phyloP scores from a whole-genome alignment of 768 basidiomycete genomes.

The Lentinula aciculospora region DNA sequence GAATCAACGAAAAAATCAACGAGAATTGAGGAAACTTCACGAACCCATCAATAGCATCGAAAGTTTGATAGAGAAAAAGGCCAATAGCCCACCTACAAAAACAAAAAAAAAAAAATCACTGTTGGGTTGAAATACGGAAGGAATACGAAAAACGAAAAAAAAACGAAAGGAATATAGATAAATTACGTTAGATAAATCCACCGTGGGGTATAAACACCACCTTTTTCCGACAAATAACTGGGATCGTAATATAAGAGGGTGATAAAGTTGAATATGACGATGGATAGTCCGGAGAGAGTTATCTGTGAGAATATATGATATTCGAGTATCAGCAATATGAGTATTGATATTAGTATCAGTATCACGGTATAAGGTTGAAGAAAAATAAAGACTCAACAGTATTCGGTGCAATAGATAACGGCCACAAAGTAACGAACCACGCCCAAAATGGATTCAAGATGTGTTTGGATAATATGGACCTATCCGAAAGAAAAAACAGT shows the following conservation, averaged over 20 bases:
- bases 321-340: no score
- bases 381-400: constrained; percentile 51
- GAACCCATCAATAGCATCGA: constrained; percentile 88
- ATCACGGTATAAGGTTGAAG: neutral
- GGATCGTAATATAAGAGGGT: constrained; percentile 86
- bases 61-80: constrained; percentile 85
- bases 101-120: no score
- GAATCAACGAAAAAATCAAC: no score
- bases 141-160: no score
- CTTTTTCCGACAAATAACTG: constrained; percentile 61
- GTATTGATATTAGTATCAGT: no score
- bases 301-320: constrained; percentile 61
- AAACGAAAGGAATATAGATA: no score
- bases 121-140: no score
- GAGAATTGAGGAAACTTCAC: constrained; percentile 13
- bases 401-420: constrained; percentile 81
- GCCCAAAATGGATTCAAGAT: constrained; percentile 86
- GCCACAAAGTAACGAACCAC: constrained; percentile 88
- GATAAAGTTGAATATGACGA: constrained; percentile 80
- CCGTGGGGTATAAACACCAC: constrained; percentile 55
- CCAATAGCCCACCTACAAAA: constrained; percentile 74
- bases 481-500: constrained; percentile 24
- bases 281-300: constrained; percentile 75
- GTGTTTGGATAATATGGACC: constrained; percentile 72
- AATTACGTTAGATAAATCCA: constrained; percentile 95